phyloP scores from a whole-genome alignment of 306 rosid species.

The Vigna mungo region DNA sequence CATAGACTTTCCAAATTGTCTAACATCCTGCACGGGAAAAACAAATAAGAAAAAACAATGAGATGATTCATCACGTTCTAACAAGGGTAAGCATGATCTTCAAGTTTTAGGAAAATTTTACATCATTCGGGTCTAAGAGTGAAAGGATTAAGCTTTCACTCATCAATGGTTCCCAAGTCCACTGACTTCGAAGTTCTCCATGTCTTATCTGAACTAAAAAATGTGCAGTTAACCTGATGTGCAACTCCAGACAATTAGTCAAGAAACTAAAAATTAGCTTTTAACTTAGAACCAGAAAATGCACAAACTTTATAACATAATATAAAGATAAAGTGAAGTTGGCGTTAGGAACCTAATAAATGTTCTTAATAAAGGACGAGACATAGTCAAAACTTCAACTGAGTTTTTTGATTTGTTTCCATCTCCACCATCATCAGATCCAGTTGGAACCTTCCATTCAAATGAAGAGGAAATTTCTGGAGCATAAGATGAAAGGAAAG shows the following conservation, averaged over 20 bases:
- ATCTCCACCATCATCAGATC: constrained; percentile 91
- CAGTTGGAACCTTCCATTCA: constrained; percentile 94
- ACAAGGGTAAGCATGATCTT: constrained; percentile 25
- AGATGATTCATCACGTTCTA: constrained; percentile 34
- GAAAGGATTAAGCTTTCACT: constrained; percentile 92
- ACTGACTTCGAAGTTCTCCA: constrained; percentile 73
- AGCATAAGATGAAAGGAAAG: constrained; percentile 70
- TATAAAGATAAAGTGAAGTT: constrained; percentile 41
- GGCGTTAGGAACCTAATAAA: constrained; percentile 71
- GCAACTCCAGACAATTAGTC: constrained; percentile 52
- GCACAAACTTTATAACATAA: constrained; percentile 29
- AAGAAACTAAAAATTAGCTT: constrained; percentile 34
- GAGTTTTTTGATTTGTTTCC: constrained; percentile 76
- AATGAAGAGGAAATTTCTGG: constrained; percentile 75
- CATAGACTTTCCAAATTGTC: constrained; percentile 91
- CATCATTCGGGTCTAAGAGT: constrained; percentile 88
- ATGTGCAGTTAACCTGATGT: constrained; percentile 86
- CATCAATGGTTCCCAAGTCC: constrained; percentile 97
- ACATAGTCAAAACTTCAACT: constrained; percentile 74
- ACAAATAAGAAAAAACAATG: constrained; percentile 24
- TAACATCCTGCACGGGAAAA: constrained; percentile 63
- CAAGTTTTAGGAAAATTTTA: constrained; percentile 47
- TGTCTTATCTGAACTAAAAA: constrained; percentile 75
- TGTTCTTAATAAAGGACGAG: constrained; percentile 67
- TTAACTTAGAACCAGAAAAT: constrained; percentile 34